Evolutionary conservation across 306 rosid species (phyloP).

Genomic region (Erythrophleum fordii): DNA sequence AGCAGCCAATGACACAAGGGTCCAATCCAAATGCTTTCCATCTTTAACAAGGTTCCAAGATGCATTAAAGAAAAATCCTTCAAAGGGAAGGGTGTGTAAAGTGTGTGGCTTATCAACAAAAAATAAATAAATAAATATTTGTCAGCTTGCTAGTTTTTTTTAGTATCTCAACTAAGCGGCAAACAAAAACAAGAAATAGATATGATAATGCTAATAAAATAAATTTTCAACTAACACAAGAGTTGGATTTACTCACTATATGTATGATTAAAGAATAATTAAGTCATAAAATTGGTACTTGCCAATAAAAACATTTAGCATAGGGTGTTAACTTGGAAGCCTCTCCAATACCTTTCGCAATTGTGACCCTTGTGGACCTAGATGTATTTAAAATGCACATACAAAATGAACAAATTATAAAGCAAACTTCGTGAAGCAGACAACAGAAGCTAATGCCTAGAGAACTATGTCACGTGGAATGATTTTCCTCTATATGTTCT

Average conservation of each 20-base stretch:
- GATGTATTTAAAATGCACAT: slow-evolving; percentile 15
- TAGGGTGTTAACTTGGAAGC: slow-evolving; percentile 89
- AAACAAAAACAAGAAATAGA: neutral
- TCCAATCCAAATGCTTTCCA: neutral
- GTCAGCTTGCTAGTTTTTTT: too few relatives aligned
- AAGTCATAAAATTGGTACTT: slow-evolving; percentile 33
- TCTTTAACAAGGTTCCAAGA: neutral
- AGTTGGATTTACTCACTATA: neutral
- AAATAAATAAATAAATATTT: neutral
- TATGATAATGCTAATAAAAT: slow-evolving; percentile 3
- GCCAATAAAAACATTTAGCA: slow-evolving; percentile 98
- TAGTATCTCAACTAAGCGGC: slow-evolving; percentile 2
- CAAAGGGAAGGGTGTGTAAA: neutral
- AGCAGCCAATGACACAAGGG: neutral
- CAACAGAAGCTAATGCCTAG: neutral
- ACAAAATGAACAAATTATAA: slow-evolving; percentile 2
- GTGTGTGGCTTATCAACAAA: neutral
- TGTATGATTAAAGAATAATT: slow-evolving; percentile 4
- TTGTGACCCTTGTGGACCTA: slow-evolving; percentile 98
- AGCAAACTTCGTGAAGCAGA: neutral
- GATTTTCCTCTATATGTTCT: neutral
- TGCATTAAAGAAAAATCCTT: neutral
- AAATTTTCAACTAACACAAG: neutral
- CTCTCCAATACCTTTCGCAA: slow-evolving; percentile 84
- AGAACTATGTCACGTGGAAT: neutral